phyloP scores from a whole-genome alignment of 805 yeast species.

The Monosporozyma servazzii region DNA sequence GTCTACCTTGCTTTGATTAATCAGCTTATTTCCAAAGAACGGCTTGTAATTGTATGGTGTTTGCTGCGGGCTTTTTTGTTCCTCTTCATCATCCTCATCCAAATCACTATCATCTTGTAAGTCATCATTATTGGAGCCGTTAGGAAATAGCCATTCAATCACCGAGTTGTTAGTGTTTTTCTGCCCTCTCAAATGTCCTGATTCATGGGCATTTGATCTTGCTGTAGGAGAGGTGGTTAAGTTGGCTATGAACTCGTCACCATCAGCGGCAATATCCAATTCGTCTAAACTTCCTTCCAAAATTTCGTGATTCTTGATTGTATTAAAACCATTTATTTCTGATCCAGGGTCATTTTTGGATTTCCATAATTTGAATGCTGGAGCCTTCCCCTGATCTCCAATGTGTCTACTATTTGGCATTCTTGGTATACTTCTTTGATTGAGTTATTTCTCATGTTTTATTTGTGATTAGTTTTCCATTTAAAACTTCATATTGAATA shows the following conservation, averaged over 20 bases:
- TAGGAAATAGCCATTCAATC: neutral
- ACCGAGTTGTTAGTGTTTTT: neutral
- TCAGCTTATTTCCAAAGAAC: constrained; percentile 14
- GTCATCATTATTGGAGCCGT: neutral
- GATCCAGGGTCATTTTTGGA: neutral
- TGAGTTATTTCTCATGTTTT: neutral
- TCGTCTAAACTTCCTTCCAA: neutral
- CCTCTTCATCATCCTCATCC: neutral
- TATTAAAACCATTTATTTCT: neutral
- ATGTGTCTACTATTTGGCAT: neutral
- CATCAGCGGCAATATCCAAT: neutral
- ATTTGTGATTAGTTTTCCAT: neutral
- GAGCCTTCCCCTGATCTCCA: neutral
- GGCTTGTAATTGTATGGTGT: constrained; percentile 17
- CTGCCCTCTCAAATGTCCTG: neutral
- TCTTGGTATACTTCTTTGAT: neutral
- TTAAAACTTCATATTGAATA: neutral
- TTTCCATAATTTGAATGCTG: neutral
- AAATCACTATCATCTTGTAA: neutral
- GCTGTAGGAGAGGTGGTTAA: neutral
- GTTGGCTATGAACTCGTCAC: neutral
- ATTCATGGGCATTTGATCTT: neutral
- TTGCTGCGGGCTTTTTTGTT: neutral
- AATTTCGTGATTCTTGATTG: neutral
- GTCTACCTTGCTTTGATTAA: constrained; percentile 18